A percentile compares a stretch with the other conserved stretches of the same genome.
These are phyloP conservation scores for Penicillium diatomitis DNA, from an alignment of 495 filamentous ascomycete species.

Conservation along the genomic window DNA sequence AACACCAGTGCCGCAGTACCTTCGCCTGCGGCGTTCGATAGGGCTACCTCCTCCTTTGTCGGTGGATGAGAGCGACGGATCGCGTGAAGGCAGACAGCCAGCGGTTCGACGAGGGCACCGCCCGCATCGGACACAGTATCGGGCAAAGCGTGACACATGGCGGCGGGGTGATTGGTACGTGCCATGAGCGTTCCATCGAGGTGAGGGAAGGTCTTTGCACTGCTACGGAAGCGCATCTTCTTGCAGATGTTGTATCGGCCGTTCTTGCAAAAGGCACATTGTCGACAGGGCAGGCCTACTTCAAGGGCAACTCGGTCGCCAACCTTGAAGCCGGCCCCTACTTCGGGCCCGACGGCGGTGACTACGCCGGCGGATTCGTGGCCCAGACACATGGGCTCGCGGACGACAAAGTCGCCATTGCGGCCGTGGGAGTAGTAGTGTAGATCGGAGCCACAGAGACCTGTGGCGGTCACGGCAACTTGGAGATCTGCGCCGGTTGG, in stretches of 20 bases:
- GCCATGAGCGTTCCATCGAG: constrained; percentile 78
- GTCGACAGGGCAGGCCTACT: constrained; percentile 69
- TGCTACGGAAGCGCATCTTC: constrained; percentile 68
- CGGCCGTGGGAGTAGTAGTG: constrained; percentile 80
- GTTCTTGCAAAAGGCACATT: constrained; percentile 54
- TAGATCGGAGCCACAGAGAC: constrained; percentile 76
- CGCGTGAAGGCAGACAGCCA: constrained; percentile 74
- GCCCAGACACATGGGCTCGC: constrained; percentile 62
- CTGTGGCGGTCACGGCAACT: constrained; percentile 63
- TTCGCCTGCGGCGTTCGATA: constrained; percentile 13
- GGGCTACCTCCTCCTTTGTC: constrained; percentile 18
- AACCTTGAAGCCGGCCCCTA: constrained; percentile 22
- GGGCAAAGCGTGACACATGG: constrained; percentile 48
- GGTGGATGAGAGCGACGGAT: constrained; percentile 50
- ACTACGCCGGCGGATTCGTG: constrained; percentile 72
- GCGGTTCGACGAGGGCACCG: constrained; percentile 70
- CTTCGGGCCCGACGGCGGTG: constrained; percentile 48
- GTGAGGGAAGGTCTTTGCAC: constrained; percentile 70
- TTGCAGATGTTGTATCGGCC: constrained; percentile 83
- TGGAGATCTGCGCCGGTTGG: constrained; percentile 55
- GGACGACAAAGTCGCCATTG: constrained; percentile 73
- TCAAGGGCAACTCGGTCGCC: constrained; percentile 78
- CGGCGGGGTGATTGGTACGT: constrained; percentile 64
- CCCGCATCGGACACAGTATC: constrained; percentile 50
- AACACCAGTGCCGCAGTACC: constrained; percentile 58